These are phyloP conservation scores for Medicago truncatula DNA, from an alignment of 306 rosid genomes.

Conservation along the genomic window MtrunA17r5.0-ANR NC_053042.1:47322001-47322500, in stretches of 20 bases:
- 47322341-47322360: conserved; percentile 26
- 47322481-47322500: conserved; percentile 34
- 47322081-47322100: conserved; percentile 30
- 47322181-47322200: neutral
- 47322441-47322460: no score
- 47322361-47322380: conserved; percentile 15
- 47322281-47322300: conserved; percentile 19
- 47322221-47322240: conserved; percentile 40
- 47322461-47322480: conserved; percentile 24
- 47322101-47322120: conserved; percentile 43
- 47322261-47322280: conserved; percentile 34
- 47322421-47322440: no score
- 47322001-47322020: conserved; percentile 91
- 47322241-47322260: neutral
- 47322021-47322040: conserved; percentile 90
- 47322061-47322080: conserved; percentile 46
- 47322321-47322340: conserved; percentile 19
- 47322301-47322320: neutral
- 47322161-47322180: conserved; percentile 36
- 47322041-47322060: conserved; percentile 66
- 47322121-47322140: neutral
- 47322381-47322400: neutral
- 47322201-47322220: conserved; percentile 22
- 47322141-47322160: conserved; percentile 39
- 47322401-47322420: no score